These are phyloP conservation scores for Daedalea quercina DNA, from an alignment of 768 basidiomycete genomes.

Conservation along the genomic window DNA sequence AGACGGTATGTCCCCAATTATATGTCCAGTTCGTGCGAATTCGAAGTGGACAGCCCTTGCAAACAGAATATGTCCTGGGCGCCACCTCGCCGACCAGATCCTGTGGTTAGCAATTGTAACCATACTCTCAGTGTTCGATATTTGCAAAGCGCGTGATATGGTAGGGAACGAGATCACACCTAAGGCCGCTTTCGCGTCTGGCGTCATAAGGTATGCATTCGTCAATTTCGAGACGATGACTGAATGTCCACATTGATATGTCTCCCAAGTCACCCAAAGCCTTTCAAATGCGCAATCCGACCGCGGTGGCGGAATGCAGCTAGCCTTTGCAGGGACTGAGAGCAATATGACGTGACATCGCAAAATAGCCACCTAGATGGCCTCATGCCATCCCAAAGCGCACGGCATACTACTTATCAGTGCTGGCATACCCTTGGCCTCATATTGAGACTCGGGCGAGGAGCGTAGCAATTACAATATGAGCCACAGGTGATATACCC, in stretches of 20 bases:
- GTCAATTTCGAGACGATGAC: not conserved
- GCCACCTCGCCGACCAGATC: not conserved
- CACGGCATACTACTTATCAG: too few species aligned
- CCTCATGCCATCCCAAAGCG: too few species aligned
- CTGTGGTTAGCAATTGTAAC: not conserved
- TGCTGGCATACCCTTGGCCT: too few species aligned
- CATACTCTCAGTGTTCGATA: slow-evolving; percentile 28
- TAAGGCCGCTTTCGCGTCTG: not conserved
- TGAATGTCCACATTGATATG: not conserved
- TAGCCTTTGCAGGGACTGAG: not conserved
- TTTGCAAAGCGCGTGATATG: slow-evolving; percentile 35
- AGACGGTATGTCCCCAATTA: slow-evolving; percentile 2
- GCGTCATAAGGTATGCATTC: not conserved
- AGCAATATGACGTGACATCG: not conserved
- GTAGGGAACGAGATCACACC: slow-evolving; percentile 36
- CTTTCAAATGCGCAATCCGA: not conserved
- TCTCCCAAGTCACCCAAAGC: not conserved
- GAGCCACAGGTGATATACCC: too few species aligned
- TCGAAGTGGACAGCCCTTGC: not conserved
- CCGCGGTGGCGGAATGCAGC: not conserved
- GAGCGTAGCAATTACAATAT: too few species aligned
- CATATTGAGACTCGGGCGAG: too few species aligned
- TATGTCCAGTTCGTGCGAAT: not conserved
- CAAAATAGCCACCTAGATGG: not conserved
- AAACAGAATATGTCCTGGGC: not conserved